These are phyloP conservation scores for Fusarium graminum DNA, from an alignment of 2,329 filamentous ascomycete genomes.

Conservation along the genomic window DNA sequence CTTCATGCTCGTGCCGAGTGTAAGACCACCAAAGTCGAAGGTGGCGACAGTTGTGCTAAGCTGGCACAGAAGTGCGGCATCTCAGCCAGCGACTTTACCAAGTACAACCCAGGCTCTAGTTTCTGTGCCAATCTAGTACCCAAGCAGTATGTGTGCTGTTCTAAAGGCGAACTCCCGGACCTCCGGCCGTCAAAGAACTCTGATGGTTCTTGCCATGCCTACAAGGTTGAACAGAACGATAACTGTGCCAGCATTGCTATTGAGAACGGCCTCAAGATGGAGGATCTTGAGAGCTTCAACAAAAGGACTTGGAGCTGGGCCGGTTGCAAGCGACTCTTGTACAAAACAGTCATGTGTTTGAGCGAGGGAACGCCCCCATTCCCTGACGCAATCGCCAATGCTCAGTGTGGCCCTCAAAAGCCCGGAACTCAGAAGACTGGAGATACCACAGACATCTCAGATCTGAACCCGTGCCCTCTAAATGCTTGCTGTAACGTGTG, in stretches of 20 bases:
- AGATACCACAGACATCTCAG: background rate
- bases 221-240: background rate
- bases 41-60: background rate
- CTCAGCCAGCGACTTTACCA: slow-evolving; percentile 1
- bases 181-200: background rate
- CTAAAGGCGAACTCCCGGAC: background rate
- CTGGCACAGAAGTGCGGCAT: background rate
- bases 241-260: background rate
- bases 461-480: slow-evolving; percentile 6
- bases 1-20: background rate
- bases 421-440: background rate
- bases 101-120: background rate
- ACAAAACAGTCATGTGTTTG: background rate
- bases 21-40: slow-evolving; percentile 3
- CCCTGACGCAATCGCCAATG: slow-evolving; percentile 1
- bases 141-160: slow-evolving; percentile 2
- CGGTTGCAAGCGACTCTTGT: background rate
- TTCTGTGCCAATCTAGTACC: background rate
- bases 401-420: background rate
- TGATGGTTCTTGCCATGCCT: background rate
- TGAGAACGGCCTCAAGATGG: background rate
- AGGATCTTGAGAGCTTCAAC: slow-evolving; percentile 3
- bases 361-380: slow-evolving; percentile 4
- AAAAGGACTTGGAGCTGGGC: slow-evolving; percentile 9
- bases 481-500: slow-evolving; percentile 6